A percentile compares a stretch with the other conserved stretches of the same genome.
Conservation (phyloP, 2,329 filamentous ascomycete genomes). For the Diaporthe longicolla region DNA sequence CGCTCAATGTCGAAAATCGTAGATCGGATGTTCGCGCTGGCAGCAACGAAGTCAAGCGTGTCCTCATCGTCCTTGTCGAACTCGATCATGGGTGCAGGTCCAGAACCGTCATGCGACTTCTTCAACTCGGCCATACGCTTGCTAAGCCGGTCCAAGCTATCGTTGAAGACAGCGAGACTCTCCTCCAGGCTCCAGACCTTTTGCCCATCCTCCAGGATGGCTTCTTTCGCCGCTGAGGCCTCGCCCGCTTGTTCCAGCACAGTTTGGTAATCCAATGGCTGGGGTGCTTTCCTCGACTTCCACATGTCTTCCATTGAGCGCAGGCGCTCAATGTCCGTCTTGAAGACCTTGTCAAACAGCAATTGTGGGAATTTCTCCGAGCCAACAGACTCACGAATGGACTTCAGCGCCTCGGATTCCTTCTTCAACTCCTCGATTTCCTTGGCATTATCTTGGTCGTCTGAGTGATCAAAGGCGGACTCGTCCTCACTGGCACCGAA, state of each 20-base stretch:
- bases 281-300: constrained; percentile 84
- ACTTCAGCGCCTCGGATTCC: constrained; percentile 86
- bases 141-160: constrained; percentile 84
- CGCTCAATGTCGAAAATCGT: constrained; percentile 88
- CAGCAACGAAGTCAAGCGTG: constrained; percentile 93
- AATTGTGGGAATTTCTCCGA: constrained; percentile 81
- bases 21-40: constrained; percentile 91
- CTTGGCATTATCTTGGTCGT: constrained; percentile 84
- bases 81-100: constrained; percentile 75
- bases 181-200: constrained; percentile 85
- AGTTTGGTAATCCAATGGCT: constrained; percentile 77
- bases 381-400: constrained; percentile 85
- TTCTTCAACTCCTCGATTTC: constrained; percentile 91
- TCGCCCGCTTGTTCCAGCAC: constrained; percentile 67
- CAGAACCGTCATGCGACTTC: constrained; percentile 58
- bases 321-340: constrained; percentile 84
- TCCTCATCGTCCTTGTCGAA: constrained; percentile 99
- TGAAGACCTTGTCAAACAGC: constrained; percentile 95
- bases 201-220: constrained; percentile 77
- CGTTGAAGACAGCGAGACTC: constrained; percentile 87
- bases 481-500: constrained; percentile 94
- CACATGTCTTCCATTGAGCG: constrained; percentile 96
- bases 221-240: constrained; percentile 65
- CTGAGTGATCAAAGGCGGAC: constrained; percentile 82
- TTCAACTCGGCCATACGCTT: constrained; percentile 78